Evolutionary conservation across 176 grass and related monocot species (phyloP).

Genomic region (Canna indica): DNA sequence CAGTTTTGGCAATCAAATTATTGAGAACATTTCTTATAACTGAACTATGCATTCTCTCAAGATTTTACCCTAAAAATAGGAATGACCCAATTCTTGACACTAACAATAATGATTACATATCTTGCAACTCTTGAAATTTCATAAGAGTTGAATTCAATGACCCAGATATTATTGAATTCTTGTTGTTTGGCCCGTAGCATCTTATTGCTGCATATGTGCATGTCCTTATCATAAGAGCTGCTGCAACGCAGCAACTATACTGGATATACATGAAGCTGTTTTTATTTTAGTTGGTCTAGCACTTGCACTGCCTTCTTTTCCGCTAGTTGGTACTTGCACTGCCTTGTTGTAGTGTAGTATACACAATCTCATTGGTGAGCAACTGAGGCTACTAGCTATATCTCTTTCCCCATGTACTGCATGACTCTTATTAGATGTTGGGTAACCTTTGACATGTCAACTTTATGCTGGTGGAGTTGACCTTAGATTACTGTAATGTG

Average conservation of each 20-base stretch:
- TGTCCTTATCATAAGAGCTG: neutral
- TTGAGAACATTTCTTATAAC: too few relatives aligned
- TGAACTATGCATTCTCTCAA: too few relatives aligned
- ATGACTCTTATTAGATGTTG: neutral
- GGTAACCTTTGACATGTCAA: neutral
- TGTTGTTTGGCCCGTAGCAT: too few relatives aligned
- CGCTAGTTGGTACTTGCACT: neutral
- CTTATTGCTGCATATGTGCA: neutral
- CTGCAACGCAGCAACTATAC: neutral
- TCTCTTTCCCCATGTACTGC: neutral
- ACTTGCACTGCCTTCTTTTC: neutral
- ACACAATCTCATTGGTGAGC: neutral
- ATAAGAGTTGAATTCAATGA: too few relatives aligned
- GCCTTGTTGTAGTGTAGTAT: neutral
- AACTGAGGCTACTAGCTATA: neutral
- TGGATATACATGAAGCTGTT: neutral
- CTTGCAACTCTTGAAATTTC: too few relatives aligned
- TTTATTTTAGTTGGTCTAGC: neutral
- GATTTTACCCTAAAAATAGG: too few relatives aligned
- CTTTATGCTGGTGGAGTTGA: neutral
- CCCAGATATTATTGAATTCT: too few relatives aligned
- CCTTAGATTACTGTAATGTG: neutral
- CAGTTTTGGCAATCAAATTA: too few relatives aligned
- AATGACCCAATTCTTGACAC: too few relatives aligned
- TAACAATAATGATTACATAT: too few relatives aligned